phyloP scores from a whole-genome alignment of 2,329 filamentous ascomycete genomes.

The Colletotrichum sp. region DNA sequence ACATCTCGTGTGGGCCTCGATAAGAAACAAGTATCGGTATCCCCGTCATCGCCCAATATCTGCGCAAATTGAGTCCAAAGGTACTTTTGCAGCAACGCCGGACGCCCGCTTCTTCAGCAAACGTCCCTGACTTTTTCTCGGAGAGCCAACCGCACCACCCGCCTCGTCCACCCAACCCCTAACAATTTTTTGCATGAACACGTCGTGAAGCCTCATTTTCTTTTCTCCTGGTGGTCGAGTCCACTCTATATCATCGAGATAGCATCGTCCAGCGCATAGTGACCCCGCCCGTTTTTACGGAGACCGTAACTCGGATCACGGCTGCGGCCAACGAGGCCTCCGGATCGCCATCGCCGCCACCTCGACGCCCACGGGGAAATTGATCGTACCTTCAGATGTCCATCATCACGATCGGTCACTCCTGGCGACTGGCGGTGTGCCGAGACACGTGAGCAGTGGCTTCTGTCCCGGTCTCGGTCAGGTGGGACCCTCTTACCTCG shows the following conservation, averaged over 20 bases:
- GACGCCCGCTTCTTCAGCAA: background rate
- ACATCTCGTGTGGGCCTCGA: background rate
- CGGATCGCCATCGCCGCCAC: background rate
- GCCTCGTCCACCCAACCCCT: background rate
- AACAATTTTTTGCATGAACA: background rate
- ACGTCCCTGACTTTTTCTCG: background rate
- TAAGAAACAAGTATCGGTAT: constrained; percentile 6
- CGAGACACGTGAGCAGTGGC: constrained; percentile 13
- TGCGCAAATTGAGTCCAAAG: background rate
- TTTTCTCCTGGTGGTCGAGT: background rate
- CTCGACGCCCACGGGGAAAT: background rate
- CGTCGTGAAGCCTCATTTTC: constrained; percentile 13
- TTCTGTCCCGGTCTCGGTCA: constrained; percentile 14
- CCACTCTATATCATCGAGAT: background rate
- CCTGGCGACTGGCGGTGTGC: constrained; percentile 16
- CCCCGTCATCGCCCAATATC: background rate
- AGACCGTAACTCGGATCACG: background rate
- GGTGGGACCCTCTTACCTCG: background rate
- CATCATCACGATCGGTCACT: constrained; percentile 5
- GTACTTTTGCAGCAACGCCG: background rate
- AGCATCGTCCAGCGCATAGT: background rate
- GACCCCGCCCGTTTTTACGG: background rate
- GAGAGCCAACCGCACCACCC: background rate
- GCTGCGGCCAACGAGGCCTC: background rate
- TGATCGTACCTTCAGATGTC: background rate